Evolutionary conservation across 345 rosid species (phyloP).

Genomic region (Rhodamnia argentea): DNA sequence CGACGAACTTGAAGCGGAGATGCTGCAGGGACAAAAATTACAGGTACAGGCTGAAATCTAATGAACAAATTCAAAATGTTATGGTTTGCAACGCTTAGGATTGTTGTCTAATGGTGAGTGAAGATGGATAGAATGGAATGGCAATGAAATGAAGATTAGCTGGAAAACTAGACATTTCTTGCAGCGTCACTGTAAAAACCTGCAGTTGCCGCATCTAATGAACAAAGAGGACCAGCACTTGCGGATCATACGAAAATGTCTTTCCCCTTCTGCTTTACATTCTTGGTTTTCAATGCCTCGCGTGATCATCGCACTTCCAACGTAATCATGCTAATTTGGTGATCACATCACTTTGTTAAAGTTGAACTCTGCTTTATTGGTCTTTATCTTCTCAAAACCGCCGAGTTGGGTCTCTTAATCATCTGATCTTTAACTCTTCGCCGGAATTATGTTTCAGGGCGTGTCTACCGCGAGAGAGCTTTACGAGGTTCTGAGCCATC

Average conservation of each 20-base stretch:
- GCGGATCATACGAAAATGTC: background rate
- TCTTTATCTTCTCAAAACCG: background rate
- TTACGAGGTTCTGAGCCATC: conserved; percentile 58
- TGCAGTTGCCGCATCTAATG: background rate
- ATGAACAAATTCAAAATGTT: background rate
- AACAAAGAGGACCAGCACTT: background rate
- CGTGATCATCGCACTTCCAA: background rate
- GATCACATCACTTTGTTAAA: background rate
- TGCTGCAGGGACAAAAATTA: conserved; percentile 89
- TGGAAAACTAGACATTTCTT: background rate
- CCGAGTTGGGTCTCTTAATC: background rate
- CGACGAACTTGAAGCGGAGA: conserved; percentile 92
- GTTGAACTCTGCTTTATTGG: background rate
- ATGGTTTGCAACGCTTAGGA: background rate
- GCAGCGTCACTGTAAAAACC: background rate
- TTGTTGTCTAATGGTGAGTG: background rate
- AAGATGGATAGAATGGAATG: background rate
- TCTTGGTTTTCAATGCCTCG: background rate
- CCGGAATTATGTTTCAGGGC: conserved; percentile 31
- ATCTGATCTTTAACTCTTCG: background rate
- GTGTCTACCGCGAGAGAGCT: conserved; percentile 89
- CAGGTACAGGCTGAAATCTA: conserved; percentile 38
- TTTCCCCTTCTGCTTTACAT: background rate
- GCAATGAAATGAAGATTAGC: background rate
- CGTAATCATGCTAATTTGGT: background rate